A percentile compares a stretch with the other conserved stretches of the same genome.
These are phyloP conservation scores for Fusarium torreyae DNA, from an alignment of 2,329 filamentous ascomycete species.

Conservation along the genomic window DNA sequence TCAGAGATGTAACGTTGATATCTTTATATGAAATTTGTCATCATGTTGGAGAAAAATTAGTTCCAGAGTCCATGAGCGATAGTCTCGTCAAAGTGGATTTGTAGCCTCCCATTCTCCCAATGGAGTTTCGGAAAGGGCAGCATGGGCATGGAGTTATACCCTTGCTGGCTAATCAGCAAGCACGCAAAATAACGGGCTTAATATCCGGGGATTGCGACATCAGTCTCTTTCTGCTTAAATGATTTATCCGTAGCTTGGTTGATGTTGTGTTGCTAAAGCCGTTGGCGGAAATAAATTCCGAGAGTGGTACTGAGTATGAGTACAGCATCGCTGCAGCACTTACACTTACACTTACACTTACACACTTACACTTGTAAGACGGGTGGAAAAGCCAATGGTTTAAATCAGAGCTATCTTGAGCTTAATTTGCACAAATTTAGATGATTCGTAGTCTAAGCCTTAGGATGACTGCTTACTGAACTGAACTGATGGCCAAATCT, in stretches of 20 bases:
- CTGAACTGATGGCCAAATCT: too few relatives aligned
- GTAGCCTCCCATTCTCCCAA: constrained; percentile 17
- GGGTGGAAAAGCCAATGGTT: too few relatives aligned
- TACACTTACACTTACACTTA: background rate
- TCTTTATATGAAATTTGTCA: background rate
- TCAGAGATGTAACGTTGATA: background rate
- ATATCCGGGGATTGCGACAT: constrained; percentile 3
- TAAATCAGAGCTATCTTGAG: background rate
- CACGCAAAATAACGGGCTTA: constrained; percentile 21
- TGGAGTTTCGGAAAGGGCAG: constrained; percentile 25
- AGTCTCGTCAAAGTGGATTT: constrained; percentile 21
- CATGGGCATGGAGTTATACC: background rate
- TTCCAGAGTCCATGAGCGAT: background rate
- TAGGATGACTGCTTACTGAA: too few relatives aligned
- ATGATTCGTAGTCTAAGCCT: too few relatives aligned
- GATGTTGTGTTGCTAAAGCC: constrained; percentile 14
- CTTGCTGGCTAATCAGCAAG: constrained; percentile 30
- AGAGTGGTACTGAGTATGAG: background rate
- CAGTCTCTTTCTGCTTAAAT: background rate
- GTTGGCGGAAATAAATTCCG: constrained; percentile 31
- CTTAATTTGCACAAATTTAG: background rate
- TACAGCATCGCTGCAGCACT: background rate
- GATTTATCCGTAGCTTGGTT: constrained; percentile 23
- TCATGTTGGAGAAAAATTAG: constrained; percentile 7
- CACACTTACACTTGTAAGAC: background rate